Base-by-base conservation (phyloP, 306 rosid genomes). In the Sechiopsis laciniata region DNA sequence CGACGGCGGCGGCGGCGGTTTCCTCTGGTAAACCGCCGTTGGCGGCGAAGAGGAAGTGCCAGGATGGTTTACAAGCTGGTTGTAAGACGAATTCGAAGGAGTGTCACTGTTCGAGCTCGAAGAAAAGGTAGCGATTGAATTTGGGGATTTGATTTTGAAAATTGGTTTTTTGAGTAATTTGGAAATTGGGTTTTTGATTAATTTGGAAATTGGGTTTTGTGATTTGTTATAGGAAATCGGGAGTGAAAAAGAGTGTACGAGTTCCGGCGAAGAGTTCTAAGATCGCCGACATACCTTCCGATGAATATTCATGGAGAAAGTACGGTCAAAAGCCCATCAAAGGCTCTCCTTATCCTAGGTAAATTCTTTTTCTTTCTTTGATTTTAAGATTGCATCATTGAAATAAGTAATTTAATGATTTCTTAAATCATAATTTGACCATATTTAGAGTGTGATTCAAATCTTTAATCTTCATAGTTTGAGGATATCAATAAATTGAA, bases 41-140 rank as follows among this genome's bases (percentile, higher is more conserved):
- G 7, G 77, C 91, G 1, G 48, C 90, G 2, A 70, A 82, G 40
- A 89, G 87, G 40, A 83, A 82, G 66, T 87, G 89, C 70, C 83
- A 79, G 19, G 90, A 83, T 21, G 48, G 81, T 26, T 76, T 81
- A 2, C 65, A 73, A 4, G 7, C 60, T 15, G 12, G 79, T 11
- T 71, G 78, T 6, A 87, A 89, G 76, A 7, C 61, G 19, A 73
- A 84, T 13, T 81, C 91, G 48, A 46, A 68, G 32, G 81, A 57
- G 26, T 91, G 96, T 70, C 97, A 91, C 71, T 91, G 96, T 80
- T 81, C 92, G 46, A 89, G 96, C 81, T 81, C 92, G 46, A 89
- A 86, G 57, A 83, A 85, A 85, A 87, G 97, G 97, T 91, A 89
- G 8, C 13, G 8, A 58, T 7, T 19, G 12, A 45, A 26, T 26